Evolutionary conservation across 495 filamentous ascomycete genomes (phyloP).

Genomic region (Aspergillus bertholletiae): DNA sequence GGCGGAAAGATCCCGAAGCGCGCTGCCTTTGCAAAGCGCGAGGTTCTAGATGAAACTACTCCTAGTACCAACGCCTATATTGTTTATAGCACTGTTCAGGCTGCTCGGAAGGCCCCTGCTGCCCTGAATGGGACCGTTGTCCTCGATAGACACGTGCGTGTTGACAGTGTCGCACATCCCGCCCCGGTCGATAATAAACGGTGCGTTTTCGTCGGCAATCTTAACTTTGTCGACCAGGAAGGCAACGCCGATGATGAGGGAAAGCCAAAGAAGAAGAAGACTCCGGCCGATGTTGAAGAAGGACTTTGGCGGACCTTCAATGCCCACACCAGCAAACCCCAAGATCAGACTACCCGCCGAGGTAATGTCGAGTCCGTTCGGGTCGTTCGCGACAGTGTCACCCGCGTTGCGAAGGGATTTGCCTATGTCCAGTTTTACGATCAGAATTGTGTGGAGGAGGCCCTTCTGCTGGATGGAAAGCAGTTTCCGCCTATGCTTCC

Average conservation of each 20-base stretch:
- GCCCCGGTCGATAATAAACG: conserved; percentile 74
- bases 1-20: conserved; percentile 78
- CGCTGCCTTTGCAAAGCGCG: conserved; percentile 78
- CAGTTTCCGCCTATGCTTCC: conserved; percentile 91
- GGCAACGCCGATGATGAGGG: conserved; percentile 54
- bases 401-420: conserved; percentile 93
- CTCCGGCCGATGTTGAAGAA: conserved; percentile 89
- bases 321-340: conserved; percentile 41
- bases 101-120: conserved; percentile 70
- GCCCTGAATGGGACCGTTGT: conserved; percentile 80
- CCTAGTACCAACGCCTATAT: conserved; percentile 93
- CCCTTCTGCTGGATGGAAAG: conserved; percentile 81
- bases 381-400: conserved; percentile 84
- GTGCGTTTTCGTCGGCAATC: conserved; percentile 95
- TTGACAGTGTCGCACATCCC: conserved; percentile 87
- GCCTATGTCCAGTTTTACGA: conserved; percentile 98
- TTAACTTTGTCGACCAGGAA: conserved; percentile 91
- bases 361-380: conserved; percentile 90
- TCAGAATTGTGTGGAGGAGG: conserved; percentile 79
- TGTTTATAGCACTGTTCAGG: conserved; percentile 71
- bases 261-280: conserved; percentile 55
- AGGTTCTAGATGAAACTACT: conserved; percentile 81
- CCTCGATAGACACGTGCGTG: conserved; percentile 83
- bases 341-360: conserved; percentile 39
- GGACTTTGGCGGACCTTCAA: conserved; percentile 88